Evolutionary conservation across 768 basidiomycete species (phyloP).

Genomic region (Pisolithus microcarpus): DNA sequence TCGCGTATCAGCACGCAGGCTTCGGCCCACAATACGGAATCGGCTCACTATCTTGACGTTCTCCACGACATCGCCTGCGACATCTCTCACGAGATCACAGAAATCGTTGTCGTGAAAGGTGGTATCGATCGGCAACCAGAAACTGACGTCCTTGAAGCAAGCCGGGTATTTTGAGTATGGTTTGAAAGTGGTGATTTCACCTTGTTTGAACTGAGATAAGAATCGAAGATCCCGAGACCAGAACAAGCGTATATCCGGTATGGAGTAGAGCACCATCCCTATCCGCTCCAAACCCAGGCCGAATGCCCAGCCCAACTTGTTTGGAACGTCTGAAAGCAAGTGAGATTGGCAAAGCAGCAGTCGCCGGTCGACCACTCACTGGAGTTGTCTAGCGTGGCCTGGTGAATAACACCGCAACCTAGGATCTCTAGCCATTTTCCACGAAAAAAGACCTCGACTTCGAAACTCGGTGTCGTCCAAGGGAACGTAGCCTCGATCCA

Average conservation of each 20-base stretch:
- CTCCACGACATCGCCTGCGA: conserved; percentile 88
- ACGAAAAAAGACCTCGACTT: conserved; percentile 94
- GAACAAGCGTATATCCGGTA: conserved; percentile 97
- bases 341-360: conserved; percentile 5
- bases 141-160: conserved; percentile 91
- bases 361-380: conserved; percentile 43
- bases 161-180: conserved; percentile 91
- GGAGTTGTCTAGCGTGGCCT: conserved; percentile 80
- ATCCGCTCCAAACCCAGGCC: conserved; percentile 96
- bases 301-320: conserved; percentile 96
- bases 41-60: conserved; percentile 71
- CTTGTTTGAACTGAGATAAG: conserved; percentile 74
- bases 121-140: conserved; percentile 67
- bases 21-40: neutral
- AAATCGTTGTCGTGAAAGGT: conserved; percentile 91
- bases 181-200: conserved; percentile 74
- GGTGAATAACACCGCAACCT: conserved; percentile 86
- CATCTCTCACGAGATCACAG: conserved; percentile 89
- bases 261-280: conserved; percentile 94
- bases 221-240: conserved; percentile 91
- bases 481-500: conserved; percentile 99
- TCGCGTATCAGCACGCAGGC: conserved; percentile 3
- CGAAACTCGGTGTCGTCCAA: conserved; percentile 95
- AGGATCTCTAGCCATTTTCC: conserved; percentile 97
- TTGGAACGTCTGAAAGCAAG: conserved; percentile 47